phyloP scores from a whole-genome alignment of 2,329 filamentous ascomycete species.

The Simplicillium aogashimaense region DNA sequence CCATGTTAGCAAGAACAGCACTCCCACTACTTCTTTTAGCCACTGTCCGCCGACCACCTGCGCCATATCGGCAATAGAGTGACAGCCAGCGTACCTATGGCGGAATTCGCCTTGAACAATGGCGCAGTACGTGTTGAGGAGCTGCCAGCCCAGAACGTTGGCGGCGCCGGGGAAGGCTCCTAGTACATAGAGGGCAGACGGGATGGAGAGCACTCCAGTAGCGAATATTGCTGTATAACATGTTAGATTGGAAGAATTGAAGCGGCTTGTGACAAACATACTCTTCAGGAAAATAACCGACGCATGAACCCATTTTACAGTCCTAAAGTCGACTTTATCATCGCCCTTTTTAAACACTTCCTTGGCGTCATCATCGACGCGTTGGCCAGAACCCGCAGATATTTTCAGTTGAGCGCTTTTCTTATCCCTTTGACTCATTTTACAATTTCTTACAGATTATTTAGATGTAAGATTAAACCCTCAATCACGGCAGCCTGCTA shows the following conservation, averaged over 20 bases:
- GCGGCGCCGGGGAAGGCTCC: constrained; percentile 31
- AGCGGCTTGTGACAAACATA: too few species aligned
- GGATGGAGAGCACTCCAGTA: constrained; percentile 30
- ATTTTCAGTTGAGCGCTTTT: too few species aligned
- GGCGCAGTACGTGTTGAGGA: constrained; percentile 28
- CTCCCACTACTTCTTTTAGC: constrained; percentile 41
- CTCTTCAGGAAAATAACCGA: background rate
- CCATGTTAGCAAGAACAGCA: constrained; percentile 47
- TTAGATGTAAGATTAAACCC: too few species aligned
- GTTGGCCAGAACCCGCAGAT: too few species aligned
- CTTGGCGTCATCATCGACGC: background rate
- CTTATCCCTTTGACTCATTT: too few species aligned
- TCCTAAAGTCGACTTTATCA: background rate
- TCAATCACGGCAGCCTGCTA: too few species aligned
- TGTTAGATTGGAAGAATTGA: background rate
- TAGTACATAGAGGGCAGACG: constrained; percentile 29
- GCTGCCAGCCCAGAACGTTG: constrained; percentile 30
- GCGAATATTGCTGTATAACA: constrained; percentile 29
- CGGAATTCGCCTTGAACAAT: constrained; percentile 29
- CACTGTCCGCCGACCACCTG: constrained; percentile 40
- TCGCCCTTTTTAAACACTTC: background rate
- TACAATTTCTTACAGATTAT: too few species aligned
- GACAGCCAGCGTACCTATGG: constrained; percentile 25
- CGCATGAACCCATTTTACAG: background rate
- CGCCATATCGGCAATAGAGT: constrained; percentile 44